Base-by-base conservation (phyloP, 1,139 yeast species). In the Pichia sp. region DNA sequence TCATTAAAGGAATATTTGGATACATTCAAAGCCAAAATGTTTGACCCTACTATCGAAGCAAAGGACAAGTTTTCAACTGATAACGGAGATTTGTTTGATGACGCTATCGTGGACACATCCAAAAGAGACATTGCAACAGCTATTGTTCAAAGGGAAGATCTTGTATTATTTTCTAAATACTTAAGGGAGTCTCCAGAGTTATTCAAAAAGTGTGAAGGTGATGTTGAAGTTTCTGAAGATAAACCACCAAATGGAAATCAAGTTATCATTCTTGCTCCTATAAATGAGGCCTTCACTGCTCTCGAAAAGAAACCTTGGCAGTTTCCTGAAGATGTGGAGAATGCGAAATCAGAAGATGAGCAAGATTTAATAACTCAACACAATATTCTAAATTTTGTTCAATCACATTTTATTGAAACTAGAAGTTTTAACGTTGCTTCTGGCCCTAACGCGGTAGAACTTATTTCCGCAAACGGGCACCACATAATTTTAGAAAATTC, bases 281-380 rank as follows among this genome's bases (percentile, higher is more conserved):
- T 73, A 2, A 73, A 81, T 53, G 58, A 59, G 18, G 84, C 84
- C 4, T 63, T 81, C 22, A 61, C 57, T 49, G 17, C 25, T 4
- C 12, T 45, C 11, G n/a, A 14, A 1, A 34, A 60, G 46, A 80
- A 80, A 53, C 88, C 88, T 28, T 80, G 88, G 88, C 77, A 78
- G 53, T 80, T 77, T 56, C 88, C 89, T 1, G 58, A 54, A 9
- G 36, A 40, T 28, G 24, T 45, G n/a, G 39, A 28, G 1, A 49
- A 50, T 9, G 54, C 42, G 14, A 31, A 56, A 20, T 71, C 68
- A 22, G 63, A 66, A 23, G 24, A 30, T 11, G 45, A 45, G 15
- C 34, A 40, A 45, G 79, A 74, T 36, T 55, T 60, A 26, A 63
- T 69, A 0, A 67, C 73, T 6, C 56, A 60, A 12, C 51, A 62